These are phyloP conservation scores for Nannizziopsis barbatae DNA, from an alignment of 2,329 filamentous ascomycete species.

Conservation along the genomic window DNA sequence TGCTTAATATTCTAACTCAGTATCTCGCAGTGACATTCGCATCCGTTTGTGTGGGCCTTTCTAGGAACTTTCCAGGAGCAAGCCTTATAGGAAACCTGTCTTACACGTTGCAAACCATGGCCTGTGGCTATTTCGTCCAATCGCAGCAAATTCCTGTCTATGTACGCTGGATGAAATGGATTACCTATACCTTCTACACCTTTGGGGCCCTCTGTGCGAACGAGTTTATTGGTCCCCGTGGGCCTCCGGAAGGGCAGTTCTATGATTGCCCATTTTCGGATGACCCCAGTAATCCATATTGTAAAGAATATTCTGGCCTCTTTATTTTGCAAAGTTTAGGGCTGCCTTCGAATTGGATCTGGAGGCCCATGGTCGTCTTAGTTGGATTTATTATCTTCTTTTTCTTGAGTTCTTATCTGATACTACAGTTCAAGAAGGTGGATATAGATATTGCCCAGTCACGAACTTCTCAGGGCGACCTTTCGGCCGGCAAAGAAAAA, in stretches of 20 bases:
- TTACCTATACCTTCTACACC: conserved; percentile 42
- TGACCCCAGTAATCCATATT: conserved; percentile 52
- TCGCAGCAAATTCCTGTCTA: conserved; percentile 62
- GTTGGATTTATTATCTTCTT: conserved; percentile 54
- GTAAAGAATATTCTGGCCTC: conserved; percentile 55
- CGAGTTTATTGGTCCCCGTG: conserved; percentile 46
- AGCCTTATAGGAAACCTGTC: conserved; percentile 61
- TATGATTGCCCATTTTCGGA: conserved; percentile 59
- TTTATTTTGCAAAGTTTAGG: conserved; percentile 60
- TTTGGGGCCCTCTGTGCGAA: conserved; percentile 62
- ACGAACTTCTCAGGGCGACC: conserved; percentile 46
- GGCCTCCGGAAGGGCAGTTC: conserved; percentile 45
- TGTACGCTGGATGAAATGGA: conserved; percentile 61
- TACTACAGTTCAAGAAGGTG: conserved; percentile 53
- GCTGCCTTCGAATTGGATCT: conserved; percentile 56
- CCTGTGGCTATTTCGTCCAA: conserved; percentile 68
- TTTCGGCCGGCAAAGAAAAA: conserved; percentile 60
- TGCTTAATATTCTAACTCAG: conserved; percentile 56
- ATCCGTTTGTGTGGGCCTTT: conserved; percentile 53
- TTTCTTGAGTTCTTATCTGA: conserved; percentile 47
- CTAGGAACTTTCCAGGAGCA: conserved; percentile 57
- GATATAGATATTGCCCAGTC: conserved; percentile 60
- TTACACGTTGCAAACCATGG: conserved; percentile 63
- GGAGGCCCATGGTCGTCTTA: conserved; percentile 53
- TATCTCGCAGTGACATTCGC: conserved; percentile 65